Conservation (phyloP, 805 yeast species). For the Ogataea corticis region DNA sequence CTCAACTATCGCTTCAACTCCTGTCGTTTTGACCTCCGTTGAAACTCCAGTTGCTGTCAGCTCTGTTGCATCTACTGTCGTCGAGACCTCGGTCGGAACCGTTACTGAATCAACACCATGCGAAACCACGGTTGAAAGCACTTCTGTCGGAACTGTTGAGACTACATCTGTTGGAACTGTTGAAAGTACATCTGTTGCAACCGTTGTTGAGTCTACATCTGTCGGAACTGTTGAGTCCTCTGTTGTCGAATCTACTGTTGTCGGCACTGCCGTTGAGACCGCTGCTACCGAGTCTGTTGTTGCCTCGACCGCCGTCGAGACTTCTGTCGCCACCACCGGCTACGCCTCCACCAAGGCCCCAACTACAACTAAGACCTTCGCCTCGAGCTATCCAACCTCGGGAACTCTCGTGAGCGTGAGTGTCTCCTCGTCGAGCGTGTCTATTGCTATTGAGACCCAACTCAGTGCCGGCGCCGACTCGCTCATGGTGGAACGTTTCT, state of each 20-base stretch:
- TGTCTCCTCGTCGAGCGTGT: not conserved
- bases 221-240: not conserved
- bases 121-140: not conserved
- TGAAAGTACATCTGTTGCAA: not conserved
- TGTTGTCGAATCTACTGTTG: not conserved
- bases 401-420: slow-evolving; percentile 1
- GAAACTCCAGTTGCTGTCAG: not conserved
- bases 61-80: not conserved
- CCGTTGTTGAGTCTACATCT: not conserved
- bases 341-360: slow-evolving; percentile 1
- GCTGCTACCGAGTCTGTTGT: not conserved
- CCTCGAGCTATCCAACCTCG: not conserved
- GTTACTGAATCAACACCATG: not conserved
- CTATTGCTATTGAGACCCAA: slow-evolving; percentile 9
- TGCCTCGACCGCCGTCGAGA: not conserved
- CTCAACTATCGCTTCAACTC: not conserved
- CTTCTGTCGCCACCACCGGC: not conserved
- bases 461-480: slow-evolving; percentile 11
- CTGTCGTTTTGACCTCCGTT: not conserved
- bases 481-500: slow-evolving; percentile 6
- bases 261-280: not conserved
- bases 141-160: slow-evolving; percentile 1
- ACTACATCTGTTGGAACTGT: not conserved
- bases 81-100: not conserved
- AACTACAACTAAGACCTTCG: not conserved